Base-by-base conservation (phyloP, 177 flowering plant genomes). In the Vitis hybrid region DNA sequence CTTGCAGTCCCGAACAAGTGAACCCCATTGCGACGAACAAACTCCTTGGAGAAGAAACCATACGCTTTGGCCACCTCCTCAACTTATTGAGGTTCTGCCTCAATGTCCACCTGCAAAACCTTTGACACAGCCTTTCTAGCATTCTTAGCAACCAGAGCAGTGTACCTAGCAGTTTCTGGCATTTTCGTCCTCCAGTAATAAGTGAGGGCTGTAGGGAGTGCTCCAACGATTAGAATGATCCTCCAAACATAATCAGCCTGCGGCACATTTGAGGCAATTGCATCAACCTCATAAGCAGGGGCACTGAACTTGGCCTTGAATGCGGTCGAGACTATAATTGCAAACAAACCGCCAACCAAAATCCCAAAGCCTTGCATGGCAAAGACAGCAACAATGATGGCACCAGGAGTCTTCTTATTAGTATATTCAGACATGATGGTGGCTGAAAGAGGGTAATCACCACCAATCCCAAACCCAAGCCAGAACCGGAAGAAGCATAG, bases 311-410 rank as follows among this genome's bases (percentile, higher is more conserved):
- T 45, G 49, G 80, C 76, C 56, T 80, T 52, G 65, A 85, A 87
- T 5, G 75, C 68, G 1, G 81, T 16, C 0, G 90, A 75, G 4
- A 83, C 33, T 1, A 83, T 56, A 21, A 85, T 83, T 0, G 83
- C 88, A 56, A 87, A 81, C 4, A 85, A 29, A 1, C 90, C 90
- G 3, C 88, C 90, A 2, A 74, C 79, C 0, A 87, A 21, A 65
- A 87, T 87, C 15, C 90, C 90, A 51, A 86, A 84, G 1, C 90
- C 89, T 21, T 86, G 87, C 89, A 86, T 86, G 0, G 89, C 89
- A 56, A 86, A 86, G 18, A 86, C 88, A 0, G 88, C 88, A 1
- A 88, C 89, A 8, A 86, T 78, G 67, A 84, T 82, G 1, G 89
- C 86, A 2, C 89, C 89, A 18, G 86, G 84, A 33, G 87, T 86